Evolutionary conservation across 2,329 filamentous ascomycete genomes (phyloP).

Genomic region (Furcasterigmium furcatum): DNA sequence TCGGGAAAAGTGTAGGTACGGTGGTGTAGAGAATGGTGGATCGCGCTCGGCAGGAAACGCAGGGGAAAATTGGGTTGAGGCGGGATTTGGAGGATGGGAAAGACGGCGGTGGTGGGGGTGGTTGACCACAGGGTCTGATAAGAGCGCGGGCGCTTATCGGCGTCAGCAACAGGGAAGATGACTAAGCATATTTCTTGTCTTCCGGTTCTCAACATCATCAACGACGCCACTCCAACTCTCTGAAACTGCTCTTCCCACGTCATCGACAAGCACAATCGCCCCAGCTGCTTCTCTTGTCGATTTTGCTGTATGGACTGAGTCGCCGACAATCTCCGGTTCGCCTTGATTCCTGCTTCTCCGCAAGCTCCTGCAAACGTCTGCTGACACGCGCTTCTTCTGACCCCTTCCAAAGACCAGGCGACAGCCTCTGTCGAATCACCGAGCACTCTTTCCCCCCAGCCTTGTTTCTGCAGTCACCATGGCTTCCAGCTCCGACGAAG

Average conservation of each 20-base stretch:
- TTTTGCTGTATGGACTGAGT: conserved; percentile 15
- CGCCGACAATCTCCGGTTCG: conserved; percentile 16
- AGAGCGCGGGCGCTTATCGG: no score
- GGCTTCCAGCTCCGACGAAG: conserved; percentile 71
- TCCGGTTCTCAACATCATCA: no score
- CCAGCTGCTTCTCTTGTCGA: no score
- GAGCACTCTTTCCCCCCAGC: no score
- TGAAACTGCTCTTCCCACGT: no score
- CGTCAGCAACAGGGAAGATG: no score
- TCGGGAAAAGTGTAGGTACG: conserved; percentile 2
- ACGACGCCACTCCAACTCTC: no score
- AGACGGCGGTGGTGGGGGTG: conserved; percentile 3
- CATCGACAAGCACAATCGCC: no score
- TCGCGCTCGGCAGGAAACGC: conserved; percentile 6
- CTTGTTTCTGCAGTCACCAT: not conserved
- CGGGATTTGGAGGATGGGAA: not conserved
- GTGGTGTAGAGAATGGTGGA: conserved; percentile 1
- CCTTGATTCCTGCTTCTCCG: conserved; percentile 13
- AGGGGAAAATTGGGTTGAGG: conserved; percentile 1
- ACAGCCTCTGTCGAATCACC: conserved; percentile 2
- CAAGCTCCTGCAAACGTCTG: conserved; percentile 10
- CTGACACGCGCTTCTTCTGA: conserved; percentile 12
- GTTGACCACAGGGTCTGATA: not conserved
- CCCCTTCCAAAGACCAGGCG: conserved; percentile 10
- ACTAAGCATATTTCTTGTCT: no score